Conservation (phyloP, 108 stramenopile genomes). For the Cylindrotheca fusiformis region DNA sequence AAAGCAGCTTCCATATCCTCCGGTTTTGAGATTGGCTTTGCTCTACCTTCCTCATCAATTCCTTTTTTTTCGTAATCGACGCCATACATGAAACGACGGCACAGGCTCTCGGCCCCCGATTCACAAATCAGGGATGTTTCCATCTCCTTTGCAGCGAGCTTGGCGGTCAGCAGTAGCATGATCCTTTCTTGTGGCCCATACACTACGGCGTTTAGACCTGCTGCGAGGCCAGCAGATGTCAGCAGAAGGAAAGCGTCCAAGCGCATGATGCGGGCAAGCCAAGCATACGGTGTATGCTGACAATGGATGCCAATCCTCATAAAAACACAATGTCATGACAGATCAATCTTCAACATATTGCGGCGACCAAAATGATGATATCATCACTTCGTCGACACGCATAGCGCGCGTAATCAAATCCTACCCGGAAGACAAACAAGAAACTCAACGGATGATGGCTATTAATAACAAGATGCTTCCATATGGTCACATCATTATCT, state of each 20-base stretch:
- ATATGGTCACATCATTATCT: too few relatives aligned
- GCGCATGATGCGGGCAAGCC: too few relatives aligned
- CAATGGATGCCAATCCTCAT: too few relatives aligned
- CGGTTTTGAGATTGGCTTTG: conserved; percentile 10
- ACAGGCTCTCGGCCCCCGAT: conserved; percentile 13
- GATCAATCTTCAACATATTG: too few relatives aligned
- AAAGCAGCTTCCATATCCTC: conserved; percentile 15
- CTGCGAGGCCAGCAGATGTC: neutral
- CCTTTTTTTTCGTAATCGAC: conserved; percentile 1
- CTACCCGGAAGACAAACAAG: too few relatives aligned
- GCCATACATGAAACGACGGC: conserved; percentile 27
- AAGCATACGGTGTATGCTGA: too few relatives aligned
- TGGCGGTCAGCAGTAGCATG: conserved; percentile 18
- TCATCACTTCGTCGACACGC: too few relatives aligned
- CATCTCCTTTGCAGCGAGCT: conserved; percentile 19
- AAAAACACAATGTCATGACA: too few relatives aligned
- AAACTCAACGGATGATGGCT: too few relatives aligned
- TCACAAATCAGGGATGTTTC: conserved; percentile 15
- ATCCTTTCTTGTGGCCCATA: conserved; percentile 18
- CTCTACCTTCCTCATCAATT: neutral
- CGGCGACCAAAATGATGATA: too few relatives aligned
- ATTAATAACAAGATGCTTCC: too few relatives aligned
- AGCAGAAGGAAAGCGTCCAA: neutral
- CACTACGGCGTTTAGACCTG: conserved; percentile 11
- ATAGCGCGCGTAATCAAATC: too few relatives aligned